These are phyloP conservation scores for Suillus discolor DNA, from an alignment of 768 basidiomycete genomes.

Conservation along the genomic window DNA sequence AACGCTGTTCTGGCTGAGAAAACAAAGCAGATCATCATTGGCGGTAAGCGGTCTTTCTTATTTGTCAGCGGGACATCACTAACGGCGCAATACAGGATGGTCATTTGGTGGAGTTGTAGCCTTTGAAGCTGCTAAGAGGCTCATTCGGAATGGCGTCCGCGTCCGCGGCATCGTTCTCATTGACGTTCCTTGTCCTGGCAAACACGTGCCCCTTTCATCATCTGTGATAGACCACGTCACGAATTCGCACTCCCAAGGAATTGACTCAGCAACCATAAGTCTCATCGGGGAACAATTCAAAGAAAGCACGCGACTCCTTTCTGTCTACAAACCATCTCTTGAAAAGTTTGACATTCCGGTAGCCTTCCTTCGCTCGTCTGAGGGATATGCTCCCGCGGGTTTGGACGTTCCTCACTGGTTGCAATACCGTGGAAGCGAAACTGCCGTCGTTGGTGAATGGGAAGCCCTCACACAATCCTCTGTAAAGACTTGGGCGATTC, in stretches of 20 bases:
- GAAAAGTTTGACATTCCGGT: constrained; percentile 36
- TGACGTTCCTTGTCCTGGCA: constrained; percentile 62
- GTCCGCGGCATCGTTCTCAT: constrained; percentile 66
- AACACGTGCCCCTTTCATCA: constrained; percentile 54
- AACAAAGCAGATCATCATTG: background rate
- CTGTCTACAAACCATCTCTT: constrained; percentile 42
- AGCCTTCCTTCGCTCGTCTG: constrained; percentile 55
- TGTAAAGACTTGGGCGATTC: constrained; percentile 54
- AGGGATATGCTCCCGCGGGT: constrained; percentile 41
- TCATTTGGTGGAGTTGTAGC: constrained; percentile 78
- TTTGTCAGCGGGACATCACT: constrained; percentile 12
- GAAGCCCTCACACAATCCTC: constrained; percentile 38
- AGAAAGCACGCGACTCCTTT: constrained; percentile 50
- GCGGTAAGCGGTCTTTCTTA: constrained; percentile 21
- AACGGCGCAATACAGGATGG: constrained; percentile 53
- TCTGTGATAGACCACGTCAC: constrained; percentile 50
- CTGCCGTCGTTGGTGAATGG: constrained; percentile 47
- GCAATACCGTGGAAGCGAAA: constrained; percentile 42
- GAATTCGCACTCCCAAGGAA: constrained; percentile 31
- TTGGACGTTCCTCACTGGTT: constrained; percentile 53
- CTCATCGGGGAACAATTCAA: constrained; percentile 52
- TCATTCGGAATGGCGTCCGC: constrained; percentile 38
- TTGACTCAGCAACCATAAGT: constrained; percentile 32
- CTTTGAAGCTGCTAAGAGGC: constrained; percentile 60
- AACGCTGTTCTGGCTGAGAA: constrained; percentile 5